A percentile compares a stretch with the other conserved stretches of the same genome.
phyloP scores from a whole-genome alignment of 2,329 filamentous ascomycete species.

The Alternaria triticina region DNA sequence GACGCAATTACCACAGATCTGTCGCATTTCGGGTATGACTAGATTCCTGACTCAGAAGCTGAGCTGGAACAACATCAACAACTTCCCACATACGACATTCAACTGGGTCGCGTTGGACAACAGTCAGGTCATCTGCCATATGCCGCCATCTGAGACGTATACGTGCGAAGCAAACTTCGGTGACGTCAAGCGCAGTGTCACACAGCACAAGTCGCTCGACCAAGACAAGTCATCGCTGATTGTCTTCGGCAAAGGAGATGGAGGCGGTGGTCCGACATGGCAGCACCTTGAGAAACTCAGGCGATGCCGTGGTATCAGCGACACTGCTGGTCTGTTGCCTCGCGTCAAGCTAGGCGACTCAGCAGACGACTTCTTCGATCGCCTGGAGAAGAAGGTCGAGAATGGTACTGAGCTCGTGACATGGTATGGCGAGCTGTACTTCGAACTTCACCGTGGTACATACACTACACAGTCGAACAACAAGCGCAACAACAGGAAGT shows the following conservation, averaged over 20 bases:
- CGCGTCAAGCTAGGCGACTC: slow-evolving; percentile 87
- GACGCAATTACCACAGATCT: slow-evolving; percentile 90
- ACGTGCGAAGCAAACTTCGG: slow-evolving; percentile 94
- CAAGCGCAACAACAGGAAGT: slow-evolving; percentile 89
- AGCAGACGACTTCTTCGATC: slow-evolving; percentile 93
- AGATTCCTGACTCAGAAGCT: slow-evolving; percentile 98
- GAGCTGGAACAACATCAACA: slow-evolving; percentile 99
- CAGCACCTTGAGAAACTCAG: slow-evolving; percentile 94
- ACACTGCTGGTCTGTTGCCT: slow-evolving; percentile 82
- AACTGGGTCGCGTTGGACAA: slow-evolving; percentile 97
- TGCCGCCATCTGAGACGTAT: slow-evolving; percentile 95
- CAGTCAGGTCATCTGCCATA: slow-evolving; percentile 96
- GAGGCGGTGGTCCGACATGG: slow-evolving; percentile 92
- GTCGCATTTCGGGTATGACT: slow-evolving; percentile 91
- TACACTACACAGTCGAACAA: slow-evolving; percentile 98
- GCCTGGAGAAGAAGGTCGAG: slow-evolving; percentile 77
- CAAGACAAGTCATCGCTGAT: slow-evolving; percentile 89
- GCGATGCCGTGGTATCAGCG: slow-evolving; percentile 87
- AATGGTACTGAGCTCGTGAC: slow-evolving; percentile 77
- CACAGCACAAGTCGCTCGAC: slow-evolving; percentile 94
- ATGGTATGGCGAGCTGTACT: slow-evolving; percentile 98
- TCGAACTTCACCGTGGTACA: slow-evolving; percentile 94
- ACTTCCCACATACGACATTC: slow-evolving; percentile 97
- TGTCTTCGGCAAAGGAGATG: slow-evolving; percentile 96
- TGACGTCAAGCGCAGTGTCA: slow-evolving; percentile 86